Percentiles rank a stretch among this genome's conserved stretches.
These are phyloP conservation scores for Cladophialophora chaetospira DNA, from an alignment of 2,329 filamentous ascomycete genomes.

Conservation along the genomic window DNA sequence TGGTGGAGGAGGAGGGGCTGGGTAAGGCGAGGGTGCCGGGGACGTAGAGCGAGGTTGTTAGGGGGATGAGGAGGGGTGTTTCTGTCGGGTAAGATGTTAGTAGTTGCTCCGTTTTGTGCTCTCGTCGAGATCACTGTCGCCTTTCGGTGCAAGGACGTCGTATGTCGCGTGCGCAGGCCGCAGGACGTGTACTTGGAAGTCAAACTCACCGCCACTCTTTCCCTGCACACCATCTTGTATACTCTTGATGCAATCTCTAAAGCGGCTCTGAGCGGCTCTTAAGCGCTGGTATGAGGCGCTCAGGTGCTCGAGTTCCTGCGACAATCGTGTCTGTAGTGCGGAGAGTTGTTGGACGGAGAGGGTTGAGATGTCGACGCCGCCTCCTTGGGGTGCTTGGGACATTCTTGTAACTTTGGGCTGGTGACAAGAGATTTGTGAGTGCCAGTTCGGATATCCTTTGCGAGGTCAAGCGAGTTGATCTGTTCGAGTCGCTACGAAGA, in stretches of 20 bases:
- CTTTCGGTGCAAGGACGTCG: too few species aligned
- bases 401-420: constrained; percentile 6
- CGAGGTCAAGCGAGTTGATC: neutral
- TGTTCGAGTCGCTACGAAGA: too few species aligned
- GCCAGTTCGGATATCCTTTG: neutral
- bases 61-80: constrained; percentile 74
- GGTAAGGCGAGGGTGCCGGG: constrained; percentile 75
- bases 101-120: neutral
- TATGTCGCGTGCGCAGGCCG: too few species aligned
- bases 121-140: neutral
- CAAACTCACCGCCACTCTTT: constrained; percentile 26
- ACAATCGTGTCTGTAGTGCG: constrained; percentile 92
- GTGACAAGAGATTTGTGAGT: neutral
- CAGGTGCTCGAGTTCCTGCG: constrained; percentile 93
- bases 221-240: constrained; percentile 62
- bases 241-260: constrained; percentile 82
- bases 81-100: constrained; percentile 30
- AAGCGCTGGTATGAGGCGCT: constrained; percentile 88
- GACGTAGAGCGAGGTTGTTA: constrained; percentile 94
- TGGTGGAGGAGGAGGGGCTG: neutral
- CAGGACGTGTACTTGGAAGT: too few species aligned
- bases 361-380: constrained; percentile 67
- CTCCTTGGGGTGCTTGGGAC: constrained; percentile 22
- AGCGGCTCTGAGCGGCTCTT: constrained; percentile 85
- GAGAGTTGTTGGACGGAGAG: constrained; percentile 84